Evolutionary conservation across 2,329 filamentous ascomycete genomes (phyloP), one percentile per base, ranked within the genome.

Genomic region (Tothia fuscella): DNA sequence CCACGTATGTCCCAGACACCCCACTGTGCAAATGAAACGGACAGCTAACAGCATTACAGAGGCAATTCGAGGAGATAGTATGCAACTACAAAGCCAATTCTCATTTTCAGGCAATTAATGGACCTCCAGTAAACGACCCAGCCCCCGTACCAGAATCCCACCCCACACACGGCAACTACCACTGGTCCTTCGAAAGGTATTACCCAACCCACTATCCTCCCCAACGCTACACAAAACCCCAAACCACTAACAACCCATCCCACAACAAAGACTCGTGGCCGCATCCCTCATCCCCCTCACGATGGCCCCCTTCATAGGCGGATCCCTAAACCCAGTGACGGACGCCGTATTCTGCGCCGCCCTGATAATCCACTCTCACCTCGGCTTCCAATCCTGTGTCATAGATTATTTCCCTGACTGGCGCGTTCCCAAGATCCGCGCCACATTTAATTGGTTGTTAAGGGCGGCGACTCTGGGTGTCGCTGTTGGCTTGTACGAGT

Each of bases 151-250:
- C 87, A 34, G 59, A 74, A 17, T 66, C 84, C 41, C 76, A 74
- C 52, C 78, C 89, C 31, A 70, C 78, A 43, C 85, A 98, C 67
- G 91, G 91, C 54, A 93, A 83, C 64, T 98, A 96, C 71, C 91
- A 98, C 75, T 98, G 91, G 91, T 84, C 82, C 46, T 94, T 94
- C 57, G 91, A 98, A 72, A 71, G 78, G 73, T 76, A 58, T 44
- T 49, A 25, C 31, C n/a, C 26, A n/a, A n/a, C n/a, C n/a, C n/a
- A n/a, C n/a, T n/a, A n/a, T n/a, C n/a, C n/a, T n/a, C n/a, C n/a
- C n/a, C n/a, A n/a, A n/a, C n/a, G n/a, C n/a, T n/a, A n/a, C n/a
- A n/a, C n/a, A n/a, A n/a, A n/a, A n/a, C n/a, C 10, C 35, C n/a
- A 14, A 30, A 13, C 28, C 54, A 29, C 17, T 19, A 7, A 16